Base-by-base conservation (phyloP, 352 stramenopile species). In the Halophytophthora batemanensis region DNA sequence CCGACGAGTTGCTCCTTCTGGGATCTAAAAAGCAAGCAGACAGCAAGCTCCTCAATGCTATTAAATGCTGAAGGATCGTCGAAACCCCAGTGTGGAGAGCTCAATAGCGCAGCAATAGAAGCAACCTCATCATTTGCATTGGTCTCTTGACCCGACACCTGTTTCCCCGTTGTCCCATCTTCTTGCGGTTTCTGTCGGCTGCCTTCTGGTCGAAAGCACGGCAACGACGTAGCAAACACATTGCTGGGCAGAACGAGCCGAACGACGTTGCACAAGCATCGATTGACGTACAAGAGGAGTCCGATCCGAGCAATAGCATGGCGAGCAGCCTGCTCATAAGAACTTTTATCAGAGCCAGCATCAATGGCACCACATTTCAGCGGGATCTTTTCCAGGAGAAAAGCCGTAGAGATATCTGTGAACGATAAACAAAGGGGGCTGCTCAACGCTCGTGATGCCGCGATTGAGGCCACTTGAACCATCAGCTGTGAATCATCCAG, bases 211-310 rank as follows among this genome's bases (percentile, higher is more conserved):
- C 34, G 31, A 41, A 29, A 47, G 1, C 17, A 17, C 19, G 14
- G 25, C 2, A 64, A 40, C 3, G 56, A 57, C 28, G 56, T 64
- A 18, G 57, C 61, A 33, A 61, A 64, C 3, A 35, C 42, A 18
- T 67, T 66, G 57, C 53, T 53, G 15, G 61, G 17, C 2, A 85
- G 45, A 3, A 71, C 49, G 23, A 84, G 29, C 1, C 71, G 77
- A 43, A 73, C 38, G 8, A 70, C 46, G 36, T 54, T 64, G 35
- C 68, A 79, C 4, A 78, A 40, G 41, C 63, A 72, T 6, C 65
- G 63, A 29, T 87, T 87, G 10, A 82, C 35, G 15, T 70, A 49
- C 23, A 86, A 38, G 10, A 87, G 50, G 21, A 77, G 22, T 13
- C 59, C 51, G 13, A 82, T 62, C 0, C 74, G 64, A 39, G 58